Conservation (phyloP, 495 filamentous ascomycete genomes). For the Podospora tetraspora region DNA sequence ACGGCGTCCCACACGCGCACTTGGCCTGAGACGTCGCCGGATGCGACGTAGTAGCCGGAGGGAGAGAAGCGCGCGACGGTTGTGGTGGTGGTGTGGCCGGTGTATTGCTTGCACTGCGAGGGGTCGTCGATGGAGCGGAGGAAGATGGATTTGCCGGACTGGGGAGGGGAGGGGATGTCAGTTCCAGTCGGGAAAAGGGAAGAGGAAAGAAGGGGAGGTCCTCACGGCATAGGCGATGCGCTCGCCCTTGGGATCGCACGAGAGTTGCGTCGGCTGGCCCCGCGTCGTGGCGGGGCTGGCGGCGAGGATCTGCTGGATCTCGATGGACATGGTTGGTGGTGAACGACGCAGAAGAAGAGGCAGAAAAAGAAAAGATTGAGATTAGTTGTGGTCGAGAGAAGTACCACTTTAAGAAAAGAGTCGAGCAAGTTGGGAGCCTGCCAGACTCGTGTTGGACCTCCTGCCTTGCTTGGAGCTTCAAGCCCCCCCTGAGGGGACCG, state of each 20-base stretch:
- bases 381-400: not conserved
- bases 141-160: conserved; percentile 97
- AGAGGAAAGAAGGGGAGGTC: not conserved
- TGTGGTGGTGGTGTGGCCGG: conserved; percentile 75
- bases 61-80: conserved; percentile 94
- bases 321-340: conserved; percentile 42
- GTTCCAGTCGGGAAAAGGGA: not conserved
- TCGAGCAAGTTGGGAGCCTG: not conserved
- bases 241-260: conserved; percentile 85
- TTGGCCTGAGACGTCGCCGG: conserved; percentile 76
- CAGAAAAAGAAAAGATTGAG: not conserved
- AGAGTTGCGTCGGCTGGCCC: conserved; percentile 84
- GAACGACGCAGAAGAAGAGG: not conserved
- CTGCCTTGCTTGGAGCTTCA: not conserved
- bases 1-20: conserved; percentile 85
- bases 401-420: not conserved
- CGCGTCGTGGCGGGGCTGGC: conserved; percentile 71
- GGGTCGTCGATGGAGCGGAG: conserved; percentile 89
- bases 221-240: conserved; percentile 89
- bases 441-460: not conserved
- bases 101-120: conserved; percentile 76
- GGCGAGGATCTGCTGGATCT: conserved; percentile 51
- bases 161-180: not conserved
- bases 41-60: conserved; percentile 93
- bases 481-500: not conserved